phyloP scores from a whole-genome alignment of 2,329 filamentous ascomycete genomes.

The Cyclaneusma minus region DNA sequence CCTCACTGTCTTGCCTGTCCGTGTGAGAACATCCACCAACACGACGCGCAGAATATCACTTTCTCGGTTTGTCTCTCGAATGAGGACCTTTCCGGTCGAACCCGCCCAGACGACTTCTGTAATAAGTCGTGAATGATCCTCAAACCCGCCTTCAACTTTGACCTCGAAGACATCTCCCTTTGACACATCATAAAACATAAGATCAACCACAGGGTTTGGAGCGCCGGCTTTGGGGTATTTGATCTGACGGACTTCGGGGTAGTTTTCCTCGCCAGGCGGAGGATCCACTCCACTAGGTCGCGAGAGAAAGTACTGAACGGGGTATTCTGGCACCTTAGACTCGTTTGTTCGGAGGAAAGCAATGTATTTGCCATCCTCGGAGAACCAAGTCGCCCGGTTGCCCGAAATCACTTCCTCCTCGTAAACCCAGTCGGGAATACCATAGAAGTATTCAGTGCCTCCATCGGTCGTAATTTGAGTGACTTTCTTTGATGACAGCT shows the following conservation, averaged over 20 bases:
- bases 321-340: constrained; percentile 77
- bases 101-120: constrained; percentile 90
- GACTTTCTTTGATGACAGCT: constrained; percentile 26
- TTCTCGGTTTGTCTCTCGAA: constrained; percentile 88
- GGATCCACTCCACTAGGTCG: constrained; percentile 63
- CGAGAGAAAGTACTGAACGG: constrained; percentile 84
- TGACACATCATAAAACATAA: constrained; percentile 76
- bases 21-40: constrained; percentile 60
- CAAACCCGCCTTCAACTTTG: constrained; percentile 60
- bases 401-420: constrained; percentile 68
- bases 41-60: constrained; percentile 83
- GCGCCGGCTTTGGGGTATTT: constrained; percentile 96
- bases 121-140: constrained; percentile 71
- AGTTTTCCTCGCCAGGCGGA: constrained; percentile 60
- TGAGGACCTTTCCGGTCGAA: constrained; percentile 53
- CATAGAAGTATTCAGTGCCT: constrained; percentile 80
- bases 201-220: constrained; percentile 77
- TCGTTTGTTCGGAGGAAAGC: constrained; percentile 93
- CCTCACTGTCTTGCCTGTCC: constrained; percentile 64
- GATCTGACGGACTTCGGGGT: constrained; percentile 80
- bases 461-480: constrained; percentile 71
- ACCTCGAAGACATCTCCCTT: constrained; percentile 69
- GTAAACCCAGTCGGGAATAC: constrained; percentile 95
- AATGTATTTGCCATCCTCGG: constrained; percentile 71
- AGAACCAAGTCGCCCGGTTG: constrained; percentile 90